Percentiles rank a stretch among this genome's conserved stretches.
phyloP scores from a whole-genome alignment of 306 rosid species.

The Mimosa pudica region DNA sequence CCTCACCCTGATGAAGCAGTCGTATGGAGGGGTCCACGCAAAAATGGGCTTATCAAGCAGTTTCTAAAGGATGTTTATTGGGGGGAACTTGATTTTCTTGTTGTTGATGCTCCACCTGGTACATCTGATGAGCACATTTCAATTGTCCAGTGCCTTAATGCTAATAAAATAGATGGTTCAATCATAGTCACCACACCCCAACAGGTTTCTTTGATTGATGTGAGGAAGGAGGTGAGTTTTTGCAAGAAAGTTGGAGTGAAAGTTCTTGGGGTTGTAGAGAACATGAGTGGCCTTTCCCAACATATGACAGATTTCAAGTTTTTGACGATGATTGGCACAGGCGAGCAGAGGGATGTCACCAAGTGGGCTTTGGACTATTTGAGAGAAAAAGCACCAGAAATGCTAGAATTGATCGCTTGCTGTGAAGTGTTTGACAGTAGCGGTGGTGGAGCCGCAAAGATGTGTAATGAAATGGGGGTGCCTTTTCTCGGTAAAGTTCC shows the following conservation, averaged over 20 bases:
- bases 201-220: slow-evolving; percentile 85
- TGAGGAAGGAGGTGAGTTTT: slow-evolving; percentile 84
- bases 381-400: slow-evolving; percentile 71
- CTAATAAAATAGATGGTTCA: slow-evolving; percentile 82
- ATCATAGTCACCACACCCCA: slow-evolving; percentile 95
- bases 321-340: slow-evolving; percentile 52
- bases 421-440: slow-evolving; percentile 87
- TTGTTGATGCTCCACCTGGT: slow-evolving; percentile 97
- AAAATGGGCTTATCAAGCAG: slow-evolving; percentile 84
- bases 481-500: slow-evolving; percentile 91
- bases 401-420: slow-evolving; percentile 57
- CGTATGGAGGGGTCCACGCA: slow-evolving; percentile 93
- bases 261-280: slow-evolving; percentile 88
- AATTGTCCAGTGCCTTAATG: slow-evolving; percentile 74
- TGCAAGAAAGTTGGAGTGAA: slow-evolving; percentile 83
- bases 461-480: slow-evolving; percentile 80
- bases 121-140: slow-evolving; percentile 94
- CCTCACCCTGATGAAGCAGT: slow-evolving; percentile 80
- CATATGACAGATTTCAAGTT: slow-evolving; percentile 69
- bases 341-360: slow-evolving; percentile 74
- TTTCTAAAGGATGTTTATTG: slow-evolving; percentile 86
- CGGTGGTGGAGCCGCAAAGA: slow-evolving; percentile 79
- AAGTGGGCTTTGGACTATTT: slow-evolving; percentile 62
- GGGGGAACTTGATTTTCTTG: slow-evolving; percentile 90
- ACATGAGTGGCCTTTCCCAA: slow-evolving; percentile 85